These are phyloP conservation scores for Herpetospermum pedunculosum DNA, from an alignment of 306 rosid genomes.

Conservation along the genomic window DNA sequence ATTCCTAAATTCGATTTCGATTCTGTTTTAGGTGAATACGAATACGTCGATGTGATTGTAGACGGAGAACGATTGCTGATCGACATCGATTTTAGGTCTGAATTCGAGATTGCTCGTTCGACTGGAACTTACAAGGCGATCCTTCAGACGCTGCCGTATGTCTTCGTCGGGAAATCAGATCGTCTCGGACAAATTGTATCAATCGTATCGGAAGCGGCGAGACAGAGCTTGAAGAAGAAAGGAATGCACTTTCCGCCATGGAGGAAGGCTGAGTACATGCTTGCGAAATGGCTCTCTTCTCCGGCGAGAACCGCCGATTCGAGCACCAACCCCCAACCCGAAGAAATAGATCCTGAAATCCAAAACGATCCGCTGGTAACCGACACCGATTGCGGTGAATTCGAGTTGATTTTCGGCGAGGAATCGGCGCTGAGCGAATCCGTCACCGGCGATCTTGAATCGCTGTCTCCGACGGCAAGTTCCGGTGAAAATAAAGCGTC, in stretches of 20 bases:
- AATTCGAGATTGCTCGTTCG: conserved; percentile 90
- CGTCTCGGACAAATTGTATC: conserved; percentile 67
- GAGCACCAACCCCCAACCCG: neutral
- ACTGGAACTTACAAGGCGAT: conserved; percentile 73
- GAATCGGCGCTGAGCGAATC: conserved; percentile 10
- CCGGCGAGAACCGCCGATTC: conserved; percentile 26
- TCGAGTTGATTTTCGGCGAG: conserved; percentile 68
- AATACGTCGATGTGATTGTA: conserved; percentile 64
- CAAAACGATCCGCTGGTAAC: conserved; percentile 8
- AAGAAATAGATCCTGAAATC: neutral
- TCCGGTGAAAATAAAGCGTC: conserved; percentile 11
- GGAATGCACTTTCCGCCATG: conserved; percentile 98
- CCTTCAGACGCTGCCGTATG: conserved; percentile 68
- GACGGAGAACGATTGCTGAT: conserved; percentile 71
- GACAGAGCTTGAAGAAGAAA: conserved; percentile 82
- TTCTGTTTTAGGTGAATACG: conserved; percentile 67
- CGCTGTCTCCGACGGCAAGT: neutral
- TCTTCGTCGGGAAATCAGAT: conserved; percentile 79
- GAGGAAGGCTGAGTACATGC: conserved; percentile 85
- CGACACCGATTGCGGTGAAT: conserved; percentile 50
- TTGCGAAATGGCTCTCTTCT: conserved; percentile 86
- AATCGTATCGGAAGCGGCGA: conserved; percentile 70
- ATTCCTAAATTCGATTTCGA: neutral
- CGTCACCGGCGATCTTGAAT: neutral
- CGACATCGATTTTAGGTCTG: conserved; percentile 87